Base-by-base conservation (phyloP, 139 green algal genomes). In the Yamagishiella unicocca region DNA sequence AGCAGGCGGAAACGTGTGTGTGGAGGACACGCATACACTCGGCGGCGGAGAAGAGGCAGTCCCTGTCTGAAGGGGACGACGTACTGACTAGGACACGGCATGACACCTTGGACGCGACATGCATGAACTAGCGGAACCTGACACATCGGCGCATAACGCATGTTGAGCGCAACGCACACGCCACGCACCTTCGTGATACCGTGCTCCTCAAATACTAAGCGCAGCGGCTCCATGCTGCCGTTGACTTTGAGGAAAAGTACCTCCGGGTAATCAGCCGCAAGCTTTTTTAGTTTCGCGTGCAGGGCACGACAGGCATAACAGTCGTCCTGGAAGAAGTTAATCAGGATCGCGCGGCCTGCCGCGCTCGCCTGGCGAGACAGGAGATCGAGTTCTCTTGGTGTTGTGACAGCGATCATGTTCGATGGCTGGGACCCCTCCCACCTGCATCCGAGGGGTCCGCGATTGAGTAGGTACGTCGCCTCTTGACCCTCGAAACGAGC, bases 191-290 rank as follows among this genome's bases (percentile, higher is more conserved):
- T 90, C 0, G 67, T 81, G 29, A 97, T 83, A 14, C 87, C 89
- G 83, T 95, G 73, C 31, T 58, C 78, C 85, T 93, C 45, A 7
- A 87, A 89, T 35, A 96, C 77, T 21, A 89, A 72, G 0, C 68
- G 67, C 54, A 96, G 80, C 17, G 73, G 85, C 3, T 82, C 46
- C 14, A 68, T 46, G 21, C 90, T 67, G 53, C 89, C 87, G 75
- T 91, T 90, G 12, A 95, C 89, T 90, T 96, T 96, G 31, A 94
- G 62, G 66, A 96, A 96, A 8, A 93, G 58, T 10, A 90, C 77
- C 27, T 95, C 89, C 0, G 88, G 87, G 85, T 96, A 90, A 19
- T 92, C 80, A 4, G 31, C 10, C 0, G 94, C 94, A 0, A 97
- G 82, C 73, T 95, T 83, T 46, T 89, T 86, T 19, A 97, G 80